Evolutionary conservation across 768 basidiomycete species (phyloP), one percentile per base, ranked within the genome.

Genomic region (Mycena haematopus): DNA sequence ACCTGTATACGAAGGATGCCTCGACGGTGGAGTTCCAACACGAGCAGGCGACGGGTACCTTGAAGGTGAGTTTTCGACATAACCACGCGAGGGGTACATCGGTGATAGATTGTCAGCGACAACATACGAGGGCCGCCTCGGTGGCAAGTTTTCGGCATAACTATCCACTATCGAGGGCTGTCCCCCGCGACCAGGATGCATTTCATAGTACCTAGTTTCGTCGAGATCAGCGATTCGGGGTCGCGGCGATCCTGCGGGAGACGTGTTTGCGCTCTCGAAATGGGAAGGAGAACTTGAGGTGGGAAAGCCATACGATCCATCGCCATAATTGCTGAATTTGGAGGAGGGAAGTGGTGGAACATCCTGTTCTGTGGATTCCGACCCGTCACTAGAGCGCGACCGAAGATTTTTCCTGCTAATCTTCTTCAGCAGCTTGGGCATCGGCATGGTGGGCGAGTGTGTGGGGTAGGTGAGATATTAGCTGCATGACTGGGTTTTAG

Each of bases 361-460:
- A 3, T 63, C 52, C 6, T 40, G 62, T 29, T 63, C 62, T 11
- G 62, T 54, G 0, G 56, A 52, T 25, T 44, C 52, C 35, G 62
- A 63, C 25, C 56, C 62, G 38, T 63, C 62, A 24, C 62, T 58
- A 13, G 54, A 51, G 6, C 55, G 49, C 10, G 61, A 57, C 46
- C 62, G 62, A 47, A 63, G 62, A 58, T 54, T 58, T 31, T 54
- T 58, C 46, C 56, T 58, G 52, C 62, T 58, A 35, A 63, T 54
- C 11, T 63, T 63, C 47, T 58, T 58, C n/a, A 63, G 56, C 56
- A 63, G 52, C 21, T 58, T 63, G 33, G 56, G 56, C 36, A 63
- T 45, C 25, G 62, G 44, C 52, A 63, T 63, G 62, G 52, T 36
- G 51, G 46, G 29, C 25, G 45, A 38, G 4, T 44, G 22, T 38